phyloP scores from a whole-genome alignment of 345 rosid species.

The Stellera chamaejasme region DNA sequence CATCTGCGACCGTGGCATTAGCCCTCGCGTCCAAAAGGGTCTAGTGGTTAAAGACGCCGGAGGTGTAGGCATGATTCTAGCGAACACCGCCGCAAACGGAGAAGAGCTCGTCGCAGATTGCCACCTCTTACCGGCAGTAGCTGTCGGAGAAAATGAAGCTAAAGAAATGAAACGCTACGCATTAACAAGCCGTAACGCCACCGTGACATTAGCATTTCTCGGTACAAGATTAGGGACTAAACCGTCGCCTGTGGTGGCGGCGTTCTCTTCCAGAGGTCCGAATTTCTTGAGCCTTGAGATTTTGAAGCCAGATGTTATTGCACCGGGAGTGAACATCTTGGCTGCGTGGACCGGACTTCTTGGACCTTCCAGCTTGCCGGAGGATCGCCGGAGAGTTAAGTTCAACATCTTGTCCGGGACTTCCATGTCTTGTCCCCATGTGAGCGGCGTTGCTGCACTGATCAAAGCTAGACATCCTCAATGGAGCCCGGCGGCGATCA shows the following conservation, averaged over 20 bases:
- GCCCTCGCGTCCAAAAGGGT: constrained; percentile 59
- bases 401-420: constrained; percentile 88
- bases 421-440: constrained; percentile 97
- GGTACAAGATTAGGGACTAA: constrained; percentile 52
- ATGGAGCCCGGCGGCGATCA: constrained; percentile 88
- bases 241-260: constrained; percentile 71
- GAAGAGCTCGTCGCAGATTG: constrained; percentile 90
- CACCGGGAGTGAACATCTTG: constrained; percentile 73
- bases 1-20: constrained; percentile 62
- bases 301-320: constrained; percentile 61
- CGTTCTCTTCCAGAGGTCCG: constrained; percentile 74
- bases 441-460: constrained; percentile 86
- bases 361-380: constrained; percentile 71
- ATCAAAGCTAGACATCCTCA: constrained; percentile 83
- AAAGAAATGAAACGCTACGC: constrained; percentile 54
- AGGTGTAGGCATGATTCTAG: constrained; percentile 57
- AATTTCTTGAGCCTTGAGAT: constrained; percentile 50
- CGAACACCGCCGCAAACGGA: constrained; percentile 67
- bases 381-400: constrained; percentile 55
- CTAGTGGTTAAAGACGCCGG: constrained; percentile 58
- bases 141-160: constrained; percentile 80
- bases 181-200: constrained; percentile 26
- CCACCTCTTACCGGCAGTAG: constrained; percentile 77
- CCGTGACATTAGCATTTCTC: constrained; percentile 38
- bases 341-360: constrained; percentile 66